Conservation (phyloP, 768 basidiomycete genomes). For the Boletus rex-veris region DNA sequence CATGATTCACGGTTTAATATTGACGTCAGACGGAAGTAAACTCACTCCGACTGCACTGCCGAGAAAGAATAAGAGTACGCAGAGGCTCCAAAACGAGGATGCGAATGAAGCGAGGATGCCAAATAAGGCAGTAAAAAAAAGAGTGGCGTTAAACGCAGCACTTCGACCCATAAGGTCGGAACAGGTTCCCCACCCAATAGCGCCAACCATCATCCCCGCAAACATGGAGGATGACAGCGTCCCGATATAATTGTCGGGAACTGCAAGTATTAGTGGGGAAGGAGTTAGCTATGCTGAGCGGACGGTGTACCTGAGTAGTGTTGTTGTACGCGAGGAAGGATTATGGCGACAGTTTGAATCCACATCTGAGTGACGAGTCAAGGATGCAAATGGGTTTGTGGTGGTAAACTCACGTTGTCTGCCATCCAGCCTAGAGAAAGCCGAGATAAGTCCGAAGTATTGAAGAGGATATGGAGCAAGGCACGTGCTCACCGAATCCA, state of each 20-base stretch:
- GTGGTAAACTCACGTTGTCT: slow-evolving; percentile 64
- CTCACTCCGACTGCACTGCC: slow-evolving; percentile 92
- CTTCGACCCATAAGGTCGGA: slow-evolving; percentile 89
- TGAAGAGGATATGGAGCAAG: neutral
- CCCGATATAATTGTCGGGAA: slow-evolving; percentile 76
- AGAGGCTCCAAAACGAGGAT: slow-evolving; percentile 63
- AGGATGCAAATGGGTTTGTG: slow-evolving; percentile 7
- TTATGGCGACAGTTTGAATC: slow-evolving; percentile 88
- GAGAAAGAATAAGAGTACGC: slow-evolving; percentile 77
- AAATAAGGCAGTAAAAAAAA: slow-evolving; percentile 87
- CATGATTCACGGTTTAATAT: no score
- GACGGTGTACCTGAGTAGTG: slow-evolving; percentile 66
- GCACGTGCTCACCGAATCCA: slow-evolving; percentile 68
- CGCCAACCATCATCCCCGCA: slow-evolving; percentile 96
- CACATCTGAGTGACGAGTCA: slow-evolving; percentile 67
- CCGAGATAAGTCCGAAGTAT: neutral
- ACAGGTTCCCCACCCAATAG: slow-evolving; percentile 88
- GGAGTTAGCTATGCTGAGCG: slow-evolving; percentile 3
- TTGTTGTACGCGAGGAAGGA: slow-evolving; percentile 92
- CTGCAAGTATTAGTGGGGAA: slow-evolving; percentile 36
- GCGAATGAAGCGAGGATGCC: slow-evolving; percentile 77
- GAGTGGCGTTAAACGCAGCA: slow-evolving; percentile 87
- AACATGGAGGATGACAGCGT: slow-evolving; percentile 85
- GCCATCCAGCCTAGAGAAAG: slow-evolving; percentile 76
- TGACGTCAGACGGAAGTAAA: slow-evolving; percentile 4